Evolutionary conservation across 441 rosid species (phyloP).

Genomic region (Kokia cookei): DNA sequence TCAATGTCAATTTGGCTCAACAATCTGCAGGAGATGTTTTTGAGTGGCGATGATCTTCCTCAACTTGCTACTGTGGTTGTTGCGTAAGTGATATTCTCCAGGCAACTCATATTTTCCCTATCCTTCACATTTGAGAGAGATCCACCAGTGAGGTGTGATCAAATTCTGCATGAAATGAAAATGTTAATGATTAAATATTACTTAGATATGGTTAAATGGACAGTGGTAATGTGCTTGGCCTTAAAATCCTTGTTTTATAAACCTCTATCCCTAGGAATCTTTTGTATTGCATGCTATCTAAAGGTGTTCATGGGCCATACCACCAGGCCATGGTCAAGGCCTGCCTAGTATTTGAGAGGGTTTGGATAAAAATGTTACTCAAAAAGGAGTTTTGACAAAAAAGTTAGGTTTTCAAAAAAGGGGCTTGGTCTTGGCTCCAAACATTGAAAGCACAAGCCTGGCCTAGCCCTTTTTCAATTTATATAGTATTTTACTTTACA

Average conservation of each 20-base stretch:
- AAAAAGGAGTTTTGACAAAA: background rate
- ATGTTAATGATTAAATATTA: background rate
- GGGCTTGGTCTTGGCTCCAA: no score
- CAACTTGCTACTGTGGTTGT: slow-evolving; percentile 78
- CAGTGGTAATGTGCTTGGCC: background rate
- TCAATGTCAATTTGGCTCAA: slow-evolving; percentile 85
- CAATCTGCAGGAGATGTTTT: slow-evolving; percentile 44
- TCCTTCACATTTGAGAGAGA: background rate
- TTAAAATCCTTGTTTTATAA: background rate
- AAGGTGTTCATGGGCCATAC: background rate
- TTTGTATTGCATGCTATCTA: background rate
- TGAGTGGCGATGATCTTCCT: slow-evolving; percentile 66
- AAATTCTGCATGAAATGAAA: no score
- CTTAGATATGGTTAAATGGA: background rate
- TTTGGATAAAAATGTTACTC: background rate
- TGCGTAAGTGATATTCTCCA: slow-evolving; percentile 56
- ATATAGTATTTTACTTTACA: no score
- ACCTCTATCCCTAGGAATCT: background rate
- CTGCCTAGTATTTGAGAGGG: background rate
- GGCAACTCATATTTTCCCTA: background rate
- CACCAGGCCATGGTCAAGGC: background rate
- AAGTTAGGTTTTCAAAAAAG: no score
- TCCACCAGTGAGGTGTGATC: background rate
- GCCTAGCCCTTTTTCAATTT: no score
- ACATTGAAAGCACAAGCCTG: no score